Conservation (phyloP, 768 basidiomycete species). For the Lanmaoa rubissima region DNA sequence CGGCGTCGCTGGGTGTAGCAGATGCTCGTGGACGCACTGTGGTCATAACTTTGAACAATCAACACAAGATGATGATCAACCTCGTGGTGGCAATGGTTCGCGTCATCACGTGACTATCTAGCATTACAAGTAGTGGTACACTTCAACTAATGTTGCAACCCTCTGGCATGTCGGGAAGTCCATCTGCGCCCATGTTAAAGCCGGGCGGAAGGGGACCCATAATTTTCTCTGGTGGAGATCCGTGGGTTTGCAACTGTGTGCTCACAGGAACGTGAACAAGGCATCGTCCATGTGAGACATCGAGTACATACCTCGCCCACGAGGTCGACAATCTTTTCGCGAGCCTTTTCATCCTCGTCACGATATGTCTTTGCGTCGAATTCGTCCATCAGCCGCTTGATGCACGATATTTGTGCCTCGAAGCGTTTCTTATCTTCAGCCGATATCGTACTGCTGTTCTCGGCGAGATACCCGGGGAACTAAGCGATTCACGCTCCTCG, state of each 20-base stretch:
- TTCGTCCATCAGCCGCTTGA: conserved; percentile 55
- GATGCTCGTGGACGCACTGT: conserved; percentile 10
- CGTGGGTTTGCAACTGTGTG: conserved; percentile 59
- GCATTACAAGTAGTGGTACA: background rate
- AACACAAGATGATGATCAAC: background rate
- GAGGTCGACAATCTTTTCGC: conserved; percentile 54
- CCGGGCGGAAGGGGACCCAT: conserved; percentile 84
- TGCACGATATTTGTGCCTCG: conserved; percentile 54
- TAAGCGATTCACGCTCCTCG: conserved; percentile 31
- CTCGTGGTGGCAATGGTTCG: conserved; percentile 2
- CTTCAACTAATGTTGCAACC: conserved; percentile 13
- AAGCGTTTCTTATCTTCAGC: conserved; percentile 62
- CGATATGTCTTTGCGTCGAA: conserved; percentile 63
- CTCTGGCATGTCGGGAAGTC: conserved; percentile 46
- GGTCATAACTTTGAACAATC: background rate
- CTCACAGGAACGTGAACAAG: background rate
- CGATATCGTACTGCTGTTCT: conserved; percentile 52
- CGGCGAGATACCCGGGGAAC: conserved; percentile 76
- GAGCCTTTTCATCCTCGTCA: conserved; percentile 50
- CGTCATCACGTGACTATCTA: conserved; percentile 11
- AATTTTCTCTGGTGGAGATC: conserved; percentile 75
- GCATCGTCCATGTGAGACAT: background rate
- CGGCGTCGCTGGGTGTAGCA: conserved; percentile 2
- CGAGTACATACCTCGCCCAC: conserved; percentile 64
- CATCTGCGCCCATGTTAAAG: conserved; percentile 53